Evolutionary conservation across 108 stramenopile genomes (phyloP).

Genomic region (Discostella stelligeroides): DNA sequence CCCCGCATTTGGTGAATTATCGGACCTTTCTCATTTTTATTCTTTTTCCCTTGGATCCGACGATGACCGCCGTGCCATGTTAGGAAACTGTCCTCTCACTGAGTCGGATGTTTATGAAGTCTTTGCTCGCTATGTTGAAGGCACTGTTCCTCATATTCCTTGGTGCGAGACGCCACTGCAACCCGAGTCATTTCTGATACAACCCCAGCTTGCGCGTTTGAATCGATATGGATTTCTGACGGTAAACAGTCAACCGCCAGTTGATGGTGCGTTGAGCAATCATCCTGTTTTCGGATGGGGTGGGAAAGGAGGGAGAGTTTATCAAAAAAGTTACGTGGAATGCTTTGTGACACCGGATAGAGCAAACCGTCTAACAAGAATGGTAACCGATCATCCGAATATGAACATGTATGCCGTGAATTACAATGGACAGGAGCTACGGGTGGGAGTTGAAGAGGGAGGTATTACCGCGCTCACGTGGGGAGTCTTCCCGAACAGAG

Average conservation of each 20-base stretch:
- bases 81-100: constrained; percentile 80
- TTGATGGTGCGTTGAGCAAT: constrained; percentile 82
- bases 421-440: constrained; percentile 57
- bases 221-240: constrained; percentile 92
- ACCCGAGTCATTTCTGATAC: constrained; percentile 88
- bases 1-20: constrained; percentile 94
- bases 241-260: constrained; percentile 94
- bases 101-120: constrained; percentile 90
- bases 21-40: constrained; percentile 87
- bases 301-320: constrained; percentile 90
- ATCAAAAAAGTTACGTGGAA: constrained; percentile 98
- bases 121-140: constrained; percentile 92
- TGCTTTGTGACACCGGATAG: constrained; percentile 90
- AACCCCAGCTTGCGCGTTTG: constrained; percentile 70
- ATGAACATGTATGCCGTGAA: constrained; percentile 89
- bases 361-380: constrained; percentile 62
- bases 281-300: constrained; percentile 95
- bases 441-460: constrained; percentile 61
- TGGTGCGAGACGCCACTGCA: constrained; percentile 97
- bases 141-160: constrained; percentile 87
- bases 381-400: constrained; percentile 55
- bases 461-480: constrained; percentile 91
- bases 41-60: constrained; percentile 79
- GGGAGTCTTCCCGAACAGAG: constrained; percentile 69
- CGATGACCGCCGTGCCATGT: constrained; percentile 90